A percentile compares a stretch with the other conserved stretches of the same genome.
These are phyloP conservation scores for Chytriomyces sp. DNA, from an alignment of 192 early-diverging fungal species.

Conservation along the genomic window DNA sequence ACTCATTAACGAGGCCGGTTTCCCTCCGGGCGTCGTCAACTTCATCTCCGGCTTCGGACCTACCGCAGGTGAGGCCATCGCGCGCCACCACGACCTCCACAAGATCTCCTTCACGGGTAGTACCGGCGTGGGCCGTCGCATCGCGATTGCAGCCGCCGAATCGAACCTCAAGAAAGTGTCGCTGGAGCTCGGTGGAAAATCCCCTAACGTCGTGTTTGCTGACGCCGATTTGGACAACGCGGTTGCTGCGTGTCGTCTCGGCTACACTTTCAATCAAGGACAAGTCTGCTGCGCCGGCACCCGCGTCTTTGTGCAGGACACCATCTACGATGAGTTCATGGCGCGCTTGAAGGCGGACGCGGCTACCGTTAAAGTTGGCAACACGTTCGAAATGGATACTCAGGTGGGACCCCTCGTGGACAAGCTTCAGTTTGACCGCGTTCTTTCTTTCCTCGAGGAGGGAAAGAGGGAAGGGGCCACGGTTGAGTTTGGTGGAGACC, in stretches of 20 bases:
- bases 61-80: conserved; percentile 41
- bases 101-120: conserved; percentile 47
- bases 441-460: conserved; percentile 61
- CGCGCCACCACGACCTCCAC: conserved; percentile 37
- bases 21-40: conserved; percentile 53
- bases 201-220: conserved; percentile 48
- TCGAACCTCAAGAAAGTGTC: conserved; percentile 49
- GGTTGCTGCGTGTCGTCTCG: conserved; percentile 22
- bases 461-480: conserved; percentile 64
- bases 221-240: conserved; percentile 53
- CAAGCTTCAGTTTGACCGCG: conserved; percentile 51
- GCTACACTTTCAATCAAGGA: conserved; percentile 43
- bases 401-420: conserved; percentile 58
- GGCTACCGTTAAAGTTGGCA: conserved; percentile 42
- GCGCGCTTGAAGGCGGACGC: conserved; percentile 29
- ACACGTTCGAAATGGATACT: conserved; percentile 38
- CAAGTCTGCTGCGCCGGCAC: conserved; percentile 57
- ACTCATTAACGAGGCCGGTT: conserved; percentile 36
- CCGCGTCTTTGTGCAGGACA: conserved; percentile 56
- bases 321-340: conserved; percentile 48
- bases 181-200: conserved; percentile 59
- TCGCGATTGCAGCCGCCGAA: conserved; percentile 36
- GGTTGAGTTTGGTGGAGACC: conserved; percentile 53
- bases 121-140: conserved; percentile 31
- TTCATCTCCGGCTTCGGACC: conserved; percentile 45